Evolutionary conservation across 176 grass and related monocot genomes (phyloP).

Genomic region (Zea luxurians): DNA sequence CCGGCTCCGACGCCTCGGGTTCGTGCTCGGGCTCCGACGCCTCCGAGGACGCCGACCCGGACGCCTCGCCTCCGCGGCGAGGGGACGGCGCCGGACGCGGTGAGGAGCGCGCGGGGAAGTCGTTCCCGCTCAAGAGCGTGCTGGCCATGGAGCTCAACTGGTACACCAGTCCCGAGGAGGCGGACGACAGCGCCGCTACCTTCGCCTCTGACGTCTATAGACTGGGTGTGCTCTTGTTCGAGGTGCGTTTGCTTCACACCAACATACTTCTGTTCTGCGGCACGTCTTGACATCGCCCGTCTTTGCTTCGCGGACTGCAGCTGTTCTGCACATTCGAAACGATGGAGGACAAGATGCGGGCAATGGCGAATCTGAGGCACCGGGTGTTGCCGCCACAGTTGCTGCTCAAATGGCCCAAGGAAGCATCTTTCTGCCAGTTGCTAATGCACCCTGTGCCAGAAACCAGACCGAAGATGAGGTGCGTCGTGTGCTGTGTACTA

Average conservation of each 20-base stretch:
- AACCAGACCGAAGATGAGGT: conserved; percentile 89
- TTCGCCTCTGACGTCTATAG: conserved; percentile 96
- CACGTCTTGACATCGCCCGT: not conserved
- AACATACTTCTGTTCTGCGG: not conserved
- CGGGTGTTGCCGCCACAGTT: conserved; percentile 77
- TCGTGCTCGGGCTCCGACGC: conserved; percentile 67
- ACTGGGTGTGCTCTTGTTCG: conserved; percentile 89
- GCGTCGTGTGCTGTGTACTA: not conserved
- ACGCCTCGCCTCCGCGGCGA: conserved; percentile 19
- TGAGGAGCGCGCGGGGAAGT: conserved; percentile 40
- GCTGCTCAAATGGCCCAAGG: conserved; percentile 89
- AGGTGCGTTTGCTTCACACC: conserved; percentile 48
- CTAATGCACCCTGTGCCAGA: conserved; percentile 86
- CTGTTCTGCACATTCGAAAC: conserved; percentile 84
- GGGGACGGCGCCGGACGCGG: not conserved
- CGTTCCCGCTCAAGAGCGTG: conserved; percentile 82
- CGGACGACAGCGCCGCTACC: conserved; percentile 44
- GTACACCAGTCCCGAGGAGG: conserved; percentile 95
- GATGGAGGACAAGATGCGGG: conserved; percentile 72
- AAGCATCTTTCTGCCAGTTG: conserved; percentile 92
- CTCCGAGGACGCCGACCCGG: conserved; percentile 46
- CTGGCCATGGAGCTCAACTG: conserved; percentile 79
- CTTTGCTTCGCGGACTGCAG: conserved; percentile 33
- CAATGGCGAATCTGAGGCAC: conserved; percentile 81
- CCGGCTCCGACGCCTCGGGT: conserved; percentile 67